Percentiles rank a stretch among this genome's conserved stretches.
phyloP scores from a whole-genome alignment of 768 basidiomycete genomes.

The Clitopilus passeckerianus region DNA sequence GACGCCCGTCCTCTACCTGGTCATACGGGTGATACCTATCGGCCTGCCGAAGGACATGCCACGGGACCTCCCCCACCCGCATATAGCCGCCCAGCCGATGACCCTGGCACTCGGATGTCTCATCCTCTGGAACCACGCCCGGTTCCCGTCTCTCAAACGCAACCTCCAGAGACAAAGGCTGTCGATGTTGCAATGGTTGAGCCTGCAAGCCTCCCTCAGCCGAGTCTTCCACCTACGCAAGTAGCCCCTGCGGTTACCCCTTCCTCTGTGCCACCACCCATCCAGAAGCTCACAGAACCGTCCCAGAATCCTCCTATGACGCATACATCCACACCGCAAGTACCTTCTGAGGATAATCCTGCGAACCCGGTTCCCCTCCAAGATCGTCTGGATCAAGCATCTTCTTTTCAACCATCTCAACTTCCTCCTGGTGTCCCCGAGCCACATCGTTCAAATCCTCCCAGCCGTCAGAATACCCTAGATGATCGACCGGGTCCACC shows the following conservation, averaged over 20 bases:
- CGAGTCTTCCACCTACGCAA: slow-evolving; percentile 12
- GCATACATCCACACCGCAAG: background rate
- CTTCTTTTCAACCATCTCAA: slow-evolving; percentile 31
- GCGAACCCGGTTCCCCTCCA: slow-evolving; percentile 13
- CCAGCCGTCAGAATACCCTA: slow-evolving; percentile 25
- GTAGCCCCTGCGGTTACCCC: slow-evolving; percentile 11
- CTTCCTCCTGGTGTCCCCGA: slow-evolving; percentile 17
- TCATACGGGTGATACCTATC: slow-evolving; percentile 13
- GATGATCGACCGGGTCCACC: slow-evolving; percentile 37
- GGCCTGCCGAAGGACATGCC: slow-evolving; percentile 13
- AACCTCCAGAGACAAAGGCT: no score
- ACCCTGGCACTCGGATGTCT: slow-evolving; percentile 6
- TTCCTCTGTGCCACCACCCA: slow-evolving; percentile 6
- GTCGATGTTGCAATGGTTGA: no score
- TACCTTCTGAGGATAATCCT: background rate
- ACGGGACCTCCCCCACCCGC: slow-evolving; percentile 10
- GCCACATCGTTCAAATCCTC: slow-evolving; percentile 8
- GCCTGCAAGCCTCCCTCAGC: background rate
- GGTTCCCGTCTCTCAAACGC: no score
- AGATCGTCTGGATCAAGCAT: slow-evolving; percentile 31
- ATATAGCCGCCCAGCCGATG: slow-evolving; percentile 20
- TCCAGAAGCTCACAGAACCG: background rate
- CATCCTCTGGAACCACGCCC: no score
- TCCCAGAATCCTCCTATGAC: background rate
- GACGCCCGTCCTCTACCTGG: slow-evolving; percentile 24